Percentiles rank a stretch among this genome's conserved stretches.
Evolutionary conservation across 148 eudicot genomes (phyloP).

Genomic region (Hydrangea macrophylla): DNA sequence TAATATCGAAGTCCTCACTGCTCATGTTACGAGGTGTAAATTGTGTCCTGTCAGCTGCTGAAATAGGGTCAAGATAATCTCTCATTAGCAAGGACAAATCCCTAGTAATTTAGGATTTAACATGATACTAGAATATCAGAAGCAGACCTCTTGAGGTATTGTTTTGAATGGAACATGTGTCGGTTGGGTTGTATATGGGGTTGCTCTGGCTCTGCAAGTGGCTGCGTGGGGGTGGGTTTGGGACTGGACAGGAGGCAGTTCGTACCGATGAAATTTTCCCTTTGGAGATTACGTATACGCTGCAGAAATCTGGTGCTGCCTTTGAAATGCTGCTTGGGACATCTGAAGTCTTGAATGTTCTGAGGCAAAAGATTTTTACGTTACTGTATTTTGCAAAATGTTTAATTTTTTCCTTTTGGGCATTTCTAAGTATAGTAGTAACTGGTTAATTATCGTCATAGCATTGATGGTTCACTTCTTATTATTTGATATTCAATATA

Average conservation of each 20-base stretch:
- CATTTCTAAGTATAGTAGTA: neutral
- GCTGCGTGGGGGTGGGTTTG: conserved; percentile 18
- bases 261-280: conserved; percentile 41
- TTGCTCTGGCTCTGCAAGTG: conserved; percentile 4
- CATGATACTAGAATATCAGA: neutral
- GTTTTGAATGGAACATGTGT: conserved; percentile 12
- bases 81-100: neutral
- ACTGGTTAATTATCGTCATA: neutral
- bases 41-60: conserved; percentile 32
- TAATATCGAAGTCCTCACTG: conserved; percentile 38
- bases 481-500: too few relatives aligned
- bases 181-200: neutral
- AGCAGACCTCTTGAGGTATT: conserved; percentile 34
- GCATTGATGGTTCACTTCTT: neutral
- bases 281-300: conserved; percentile 53
- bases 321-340: conserved; percentile 41
- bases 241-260: conserved; percentile 36
- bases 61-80: conserved; percentile 2
- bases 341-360: conserved; percentile 53
- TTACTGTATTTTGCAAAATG: neutral
- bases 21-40: neutral
- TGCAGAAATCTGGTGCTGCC: conserved; percentile 60
- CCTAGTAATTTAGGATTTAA: neutral
- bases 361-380: conserved; percentile 20
- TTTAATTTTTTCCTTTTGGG: neutral